Evolutionary conservation across 306 rosid species (phyloP).

Genomic region (Herpetospermum pedunculosum): DNA sequence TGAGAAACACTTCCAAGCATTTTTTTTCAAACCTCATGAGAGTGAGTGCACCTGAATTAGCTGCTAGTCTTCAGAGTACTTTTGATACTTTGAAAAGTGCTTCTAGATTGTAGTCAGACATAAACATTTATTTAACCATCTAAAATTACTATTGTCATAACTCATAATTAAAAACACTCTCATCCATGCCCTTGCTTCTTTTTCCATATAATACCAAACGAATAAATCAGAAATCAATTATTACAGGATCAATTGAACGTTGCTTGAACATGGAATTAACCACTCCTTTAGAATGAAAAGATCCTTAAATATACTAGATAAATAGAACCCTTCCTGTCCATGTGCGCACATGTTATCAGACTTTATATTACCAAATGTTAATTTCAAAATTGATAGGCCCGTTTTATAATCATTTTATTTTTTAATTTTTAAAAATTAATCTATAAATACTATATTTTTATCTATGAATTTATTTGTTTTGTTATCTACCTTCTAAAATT

Average conservation of each 20-base stretch:
- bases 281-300: background rate
- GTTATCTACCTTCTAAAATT: too few species aligned
- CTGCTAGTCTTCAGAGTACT: background rate
- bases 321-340: background rate
- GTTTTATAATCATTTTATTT: too few species aligned
- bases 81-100: background rate
- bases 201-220: background rate
- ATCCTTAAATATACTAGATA: background rate
- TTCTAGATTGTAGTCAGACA: background rate
- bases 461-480: too few species aligned
- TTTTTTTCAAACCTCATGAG: too few species aligned
- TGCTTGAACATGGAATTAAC: background rate
- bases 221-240: background rate
- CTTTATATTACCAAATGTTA: background rate
- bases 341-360: background rate
- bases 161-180: background rate
- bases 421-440: too few species aligned
- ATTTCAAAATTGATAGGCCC: too few species aligned
- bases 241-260: background rate
- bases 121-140: background rate
- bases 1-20: too few species aligned
- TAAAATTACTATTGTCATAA: background rate
- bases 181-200: background rate
- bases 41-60: too few species aligned
- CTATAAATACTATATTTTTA: too few species aligned